Evolutionary conservation across 1,139 yeast species (phyloP).

Genomic region (Yamadazyma atmosphaerica): DNA sequence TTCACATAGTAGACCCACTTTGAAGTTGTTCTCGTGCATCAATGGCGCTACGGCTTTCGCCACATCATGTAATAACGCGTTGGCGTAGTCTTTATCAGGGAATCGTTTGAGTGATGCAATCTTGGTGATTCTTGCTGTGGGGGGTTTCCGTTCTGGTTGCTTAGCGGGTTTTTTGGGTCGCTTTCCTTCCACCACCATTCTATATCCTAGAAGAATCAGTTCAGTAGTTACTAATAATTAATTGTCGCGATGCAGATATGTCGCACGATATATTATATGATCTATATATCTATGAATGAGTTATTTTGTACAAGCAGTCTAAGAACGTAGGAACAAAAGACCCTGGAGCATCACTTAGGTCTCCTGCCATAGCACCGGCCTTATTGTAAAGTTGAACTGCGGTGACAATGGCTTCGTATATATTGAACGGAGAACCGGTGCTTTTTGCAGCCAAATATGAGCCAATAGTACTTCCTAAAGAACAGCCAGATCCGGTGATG

Average conservation of each 20-base stretch:
- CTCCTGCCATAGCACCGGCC: constrained; percentile 62
- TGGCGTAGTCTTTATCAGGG: constrained; percentile 57
- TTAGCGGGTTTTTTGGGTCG: constrained; percentile 5
- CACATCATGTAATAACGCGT: constrained; percentile 56
- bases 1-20: constrained; percentile 72
- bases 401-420: constrained; percentile 50
- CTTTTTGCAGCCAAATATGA: constrained; percentile 52
- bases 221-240: too few species aligned
- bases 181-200: constrained; percentile 15
- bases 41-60: constrained; percentile 71
- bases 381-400: constrained; percentile 66
- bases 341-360: constrained; percentile 44
- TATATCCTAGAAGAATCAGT: too few species aligned
- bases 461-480: constrained; percentile 74
- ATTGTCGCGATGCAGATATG: too few species aligned
- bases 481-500: constrained; percentile 90
- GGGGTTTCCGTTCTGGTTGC: constrained; percentile 27
- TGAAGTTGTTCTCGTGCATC: constrained; percentile 65
- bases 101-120: constrained; percentile 60
- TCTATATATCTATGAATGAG: constrained; percentile 13
- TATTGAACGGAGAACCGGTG: constrained; percentile 15
- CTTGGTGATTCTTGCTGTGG: constrained; percentile 48
- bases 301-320: constrained; percentile 42
- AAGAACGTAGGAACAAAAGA: constrained; percentile 47
- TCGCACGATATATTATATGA: too few species aligned